Evolutionary conservation across 1,139 yeast genomes (phyloP).

Genomic region (Magnusiomyces ingens): DNA sequence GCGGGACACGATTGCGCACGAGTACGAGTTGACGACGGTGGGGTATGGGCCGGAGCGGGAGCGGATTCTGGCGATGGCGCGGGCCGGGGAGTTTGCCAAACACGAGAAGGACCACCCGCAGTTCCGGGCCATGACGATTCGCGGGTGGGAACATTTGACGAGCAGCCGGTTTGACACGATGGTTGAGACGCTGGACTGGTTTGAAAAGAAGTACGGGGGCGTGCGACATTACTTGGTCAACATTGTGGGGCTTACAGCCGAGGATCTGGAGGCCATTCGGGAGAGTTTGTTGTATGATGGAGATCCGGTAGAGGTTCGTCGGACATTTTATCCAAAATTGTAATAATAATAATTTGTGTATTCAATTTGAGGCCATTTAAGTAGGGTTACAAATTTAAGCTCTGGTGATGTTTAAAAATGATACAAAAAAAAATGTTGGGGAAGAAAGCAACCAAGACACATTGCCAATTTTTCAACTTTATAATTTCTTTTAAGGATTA

Average conservation of each 20-base stretch:
- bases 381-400: too few relatives aligned
- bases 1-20: conserved; percentile 56
- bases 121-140: conserved; percentile 17
- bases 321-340: conserved; percentile 7
- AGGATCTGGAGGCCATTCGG: conserved; percentile 47
- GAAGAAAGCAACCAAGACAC: too few relatives aligned
- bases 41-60: conserved; percentile 36
- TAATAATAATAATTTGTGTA: neutral
- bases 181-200: conserved; percentile 53
- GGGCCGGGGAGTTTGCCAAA: conserved; percentile 2
- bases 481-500: too few relatives aligned
- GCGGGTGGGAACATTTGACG: conserved; percentile 52
- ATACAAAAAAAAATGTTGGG: too few relatives aligned
- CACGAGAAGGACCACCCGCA: neutral
- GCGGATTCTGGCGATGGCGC: conserved; percentile 18
- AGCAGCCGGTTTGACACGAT: conserved; percentile 68
- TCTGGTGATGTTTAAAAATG: too few relatives aligned
- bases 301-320: conserved; percentile 8
- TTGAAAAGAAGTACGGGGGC: conserved; percentile 50
- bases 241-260: conserved; percentile 42
- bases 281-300: conserved; percentile 32
- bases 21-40: conserved; percentile 64
- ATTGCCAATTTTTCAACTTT: too few relatives aligned
- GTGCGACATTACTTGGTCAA: conserved; percentile 45
- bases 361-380: too few relatives aligned